A percentile compares a stretch with the other conserved stretches of the same genome.
These are phyloP conservation scores for Phaeotremella skinneri DNA, from an alignment of 768 basidiomycete species.

Conservation along the genomic window DNA sequence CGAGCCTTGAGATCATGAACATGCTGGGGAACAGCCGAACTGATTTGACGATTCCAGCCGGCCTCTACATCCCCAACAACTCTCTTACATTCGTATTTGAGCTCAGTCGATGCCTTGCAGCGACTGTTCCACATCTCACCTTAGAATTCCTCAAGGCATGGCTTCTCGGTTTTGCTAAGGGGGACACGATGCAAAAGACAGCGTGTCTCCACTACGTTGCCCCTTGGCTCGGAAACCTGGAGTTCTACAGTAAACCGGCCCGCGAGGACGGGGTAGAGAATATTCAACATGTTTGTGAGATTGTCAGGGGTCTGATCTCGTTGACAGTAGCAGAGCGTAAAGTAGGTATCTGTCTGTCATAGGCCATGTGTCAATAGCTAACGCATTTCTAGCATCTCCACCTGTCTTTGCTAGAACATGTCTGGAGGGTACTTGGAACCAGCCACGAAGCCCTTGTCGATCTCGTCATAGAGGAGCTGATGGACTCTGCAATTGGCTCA, in stretches of 20 bases:
- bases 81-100: slow-evolving; percentile 25
- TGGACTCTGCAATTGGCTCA: slow-evolving; percentile 78
- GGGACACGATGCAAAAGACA: slow-evolving; percentile 59
- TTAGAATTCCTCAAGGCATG: slow-evolving; percentile 88
- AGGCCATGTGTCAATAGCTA: not conserved
- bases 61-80: slow-evolving; percentile 35
- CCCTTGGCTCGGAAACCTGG: slow-evolving; percentile 84
- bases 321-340: slow-evolving; percentile 69
- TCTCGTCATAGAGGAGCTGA: slow-evolving; percentile 72
- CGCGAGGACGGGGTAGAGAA: slow-evolving; percentile 68
- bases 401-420: slow-evolving; percentile 64
- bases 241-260: slow-evolving; percentile 67
- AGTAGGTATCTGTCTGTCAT: slow-evolving; percentile 54
- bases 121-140: slow-evolving; percentile 64
- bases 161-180: slow-evolving; percentile 58
- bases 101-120: slow-evolving; percentile 27
- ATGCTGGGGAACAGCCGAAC: slow-evolving; percentile 12
- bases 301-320: slow-evolving; percentile 73
- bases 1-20: not conserved
- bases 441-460: slow-evolving; percentile 68
- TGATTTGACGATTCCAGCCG: slow-evolving; percentile 17
- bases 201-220: slow-evolving; percentile 76
- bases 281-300: slow-evolving; percentile 72
- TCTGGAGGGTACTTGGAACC: slow-evolving; percentile 75
- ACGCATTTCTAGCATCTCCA: slow-evolving; percentile 58